Evolutionary conservation across 1,139 yeast species (phyloP), one percentile per base, ranked within the genome.

Genomic region (Pichia sp.): DNA sequence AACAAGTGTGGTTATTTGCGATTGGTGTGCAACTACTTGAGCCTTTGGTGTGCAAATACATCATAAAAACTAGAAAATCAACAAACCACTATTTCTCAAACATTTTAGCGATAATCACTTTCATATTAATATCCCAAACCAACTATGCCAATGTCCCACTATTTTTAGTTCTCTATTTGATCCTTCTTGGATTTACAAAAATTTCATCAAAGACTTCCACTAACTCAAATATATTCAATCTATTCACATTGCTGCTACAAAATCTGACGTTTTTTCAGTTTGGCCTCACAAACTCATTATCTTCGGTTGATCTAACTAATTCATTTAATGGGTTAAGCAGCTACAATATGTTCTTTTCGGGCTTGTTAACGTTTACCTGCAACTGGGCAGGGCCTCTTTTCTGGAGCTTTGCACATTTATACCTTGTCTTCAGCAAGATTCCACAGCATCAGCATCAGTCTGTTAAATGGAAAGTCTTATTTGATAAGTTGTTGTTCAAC

Each of bases 211-310:
- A 22, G 4, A 6, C 11, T 6, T 24, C 35, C 5, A 18, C 21
- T 10, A 27, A 39, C 12, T 39, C 49, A 6, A 51, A 45, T 39
- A 26, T 40, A 8, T 34, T 50, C 5, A 41, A 55, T 6, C 11
- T 50, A 15, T 51, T 53, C 39, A 48, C 48, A n/a, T 30, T 53
- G 4, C 30, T 72, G 7, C 50, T 85, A 32, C 94, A 87, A 53
- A 79, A 85, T 48, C 64, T 86, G 32, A 64, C 91, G 0, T 91
- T 88, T 53, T 91, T 85, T 61, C 84, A 86, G 11, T 70, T 82
- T 60, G 97, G 97, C 0, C 86, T 85, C 38, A 87, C 97, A 1
- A 91, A 91, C 53, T 87, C 95, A 33, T 69, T 91, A 48, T 93
- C 96, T 0, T 82, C 96, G 0, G 77, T 91, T 18, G 96, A 91